Evolutionary conservation across 306 rosid genomes (phyloP).

Genomic region (Pachyrhizus erosus): DNA sequence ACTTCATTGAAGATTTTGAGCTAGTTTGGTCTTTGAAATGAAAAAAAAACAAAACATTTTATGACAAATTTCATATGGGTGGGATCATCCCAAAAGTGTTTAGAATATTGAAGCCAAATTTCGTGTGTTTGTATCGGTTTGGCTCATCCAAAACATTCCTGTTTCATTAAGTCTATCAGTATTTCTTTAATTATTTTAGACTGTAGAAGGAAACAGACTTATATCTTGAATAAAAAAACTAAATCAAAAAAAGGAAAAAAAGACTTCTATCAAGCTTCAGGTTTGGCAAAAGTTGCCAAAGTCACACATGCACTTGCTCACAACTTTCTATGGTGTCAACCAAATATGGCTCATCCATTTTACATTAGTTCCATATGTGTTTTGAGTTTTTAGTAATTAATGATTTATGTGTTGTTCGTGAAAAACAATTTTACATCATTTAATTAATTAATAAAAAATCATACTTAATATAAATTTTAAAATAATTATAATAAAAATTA

Average conservation of each 20-base stretch:
- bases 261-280: too few species aligned
- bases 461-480: too few species aligned
- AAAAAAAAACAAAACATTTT: not conserved
- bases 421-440: too few species aligned
- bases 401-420: too few species aligned
- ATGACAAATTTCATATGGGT: constrained; percentile 29
- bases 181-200: not conserved
- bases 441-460: too few species aligned
- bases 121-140: constrained; percentile 10
- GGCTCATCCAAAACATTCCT: not conserved
- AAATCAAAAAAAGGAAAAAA: too few species aligned
- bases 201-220: not conserved
- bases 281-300: not conserved
- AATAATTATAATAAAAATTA: too few species aligned
- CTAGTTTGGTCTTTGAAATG: not conserved
- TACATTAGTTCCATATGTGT: not conserved
- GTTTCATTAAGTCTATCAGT: too few species aligned
- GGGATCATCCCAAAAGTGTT: constrained; percentile 36
- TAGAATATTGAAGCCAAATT: not conserved
- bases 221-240: too few species aligned
- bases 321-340: not conserved
- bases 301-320: not conserved
- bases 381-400: too few species aligned
- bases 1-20: not conserved
- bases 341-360: not conserved